These are phyloP conservation scores for Davidsoniella virescens DNA, from an alignment of 2,329 filamentous ascomycete species.

Conservation along the genomic window DNA sequence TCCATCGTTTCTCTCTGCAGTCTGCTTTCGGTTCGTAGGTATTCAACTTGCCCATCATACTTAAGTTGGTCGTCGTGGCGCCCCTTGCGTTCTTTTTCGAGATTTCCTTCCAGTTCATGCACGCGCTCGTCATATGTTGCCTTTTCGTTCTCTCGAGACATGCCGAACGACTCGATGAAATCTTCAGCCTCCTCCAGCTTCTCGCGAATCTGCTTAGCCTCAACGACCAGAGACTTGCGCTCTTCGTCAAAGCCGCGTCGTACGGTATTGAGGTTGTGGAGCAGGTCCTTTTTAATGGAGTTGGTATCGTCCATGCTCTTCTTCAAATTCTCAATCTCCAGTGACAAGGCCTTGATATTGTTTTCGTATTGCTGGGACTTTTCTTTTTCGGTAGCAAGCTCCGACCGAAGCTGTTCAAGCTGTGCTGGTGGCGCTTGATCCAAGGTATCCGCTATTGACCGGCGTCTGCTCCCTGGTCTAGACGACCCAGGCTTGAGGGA, in stretches of 20 bases:
- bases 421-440: not conserved
- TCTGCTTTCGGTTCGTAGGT: conserved; percentile 42
- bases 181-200: conserved; percentile 82
- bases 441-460: conserved; percentile 18
- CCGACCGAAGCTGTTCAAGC: conserved; percentile 49
- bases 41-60: conserved; percentile 45
- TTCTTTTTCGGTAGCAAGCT: conserved; percentile 60
- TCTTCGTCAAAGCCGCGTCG: conserved; percentile 79
- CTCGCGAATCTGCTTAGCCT: conserved; percentile 59
- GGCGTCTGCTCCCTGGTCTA: conserved; percentile 28
- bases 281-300: conserved; percentile 81
- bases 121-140: conserved; percentile 52
- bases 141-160: conserved; percentile 70
- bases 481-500: conserved; percentile 21
- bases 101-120: conserved; percentile 51
- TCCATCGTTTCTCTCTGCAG: conserved; percentile 44
- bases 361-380: conserved; percentile 49
- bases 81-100: conserved; percentile 46
- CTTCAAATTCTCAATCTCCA: not conserved
- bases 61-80: conserved; percentile 40
- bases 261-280: conserved; percentile 86
- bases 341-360: conserved; percentile 40
- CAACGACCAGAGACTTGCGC: conserved; percentile 64
- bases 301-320: conserved; percentile 65
- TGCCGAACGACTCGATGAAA: conserved; percentile 70